These are phyloP conservation scores for Carex pumila DNA, from an alignment of 176 grass and related monocot species.

Conservation along the genomic window DNA sequence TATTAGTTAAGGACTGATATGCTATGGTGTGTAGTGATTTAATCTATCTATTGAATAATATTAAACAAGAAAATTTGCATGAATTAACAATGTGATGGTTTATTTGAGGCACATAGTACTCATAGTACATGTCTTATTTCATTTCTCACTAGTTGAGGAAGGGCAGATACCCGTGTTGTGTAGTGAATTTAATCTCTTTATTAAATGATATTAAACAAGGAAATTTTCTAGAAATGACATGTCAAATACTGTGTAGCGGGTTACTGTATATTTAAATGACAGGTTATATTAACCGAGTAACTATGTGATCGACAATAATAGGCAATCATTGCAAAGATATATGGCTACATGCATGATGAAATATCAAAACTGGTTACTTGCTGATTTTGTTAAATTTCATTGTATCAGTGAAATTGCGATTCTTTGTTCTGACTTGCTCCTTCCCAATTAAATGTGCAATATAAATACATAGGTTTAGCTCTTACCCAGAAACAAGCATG, in stretches of 20 bases:
- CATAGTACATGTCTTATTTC: background rate
- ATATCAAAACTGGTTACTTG: background rate
- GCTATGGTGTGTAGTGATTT: background rate
- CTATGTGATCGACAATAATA: background rate
- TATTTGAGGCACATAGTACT: too few species aligned
- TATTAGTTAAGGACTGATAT: background rate
- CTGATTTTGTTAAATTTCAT: background rate
- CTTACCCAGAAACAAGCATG: constrained; percentile 88
- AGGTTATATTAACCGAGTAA: background rate
- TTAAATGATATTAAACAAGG: background rate
- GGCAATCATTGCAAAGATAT: background rate
- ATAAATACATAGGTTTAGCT: constrained; percentile 68
- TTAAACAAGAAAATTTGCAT: background rate
- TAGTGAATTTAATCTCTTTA: background rate
- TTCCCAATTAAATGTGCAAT: background rate
- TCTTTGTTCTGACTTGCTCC: background rate
- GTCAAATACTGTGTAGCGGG: background rate
- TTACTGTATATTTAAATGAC: background rate
- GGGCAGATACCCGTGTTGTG: background rate
- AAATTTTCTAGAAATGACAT: background rate
- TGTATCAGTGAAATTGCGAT: background rate
- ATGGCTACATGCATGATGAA: background rate
- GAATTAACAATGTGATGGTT: too few species aligned
- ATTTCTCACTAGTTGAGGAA: background rate
- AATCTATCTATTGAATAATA: background rate